A percentile compares a stretch with the other conserved stretches of the same genome.
Conservation (phyloP, 768 basidiomycete genomes). For the Trametes cubensis region DNA sequence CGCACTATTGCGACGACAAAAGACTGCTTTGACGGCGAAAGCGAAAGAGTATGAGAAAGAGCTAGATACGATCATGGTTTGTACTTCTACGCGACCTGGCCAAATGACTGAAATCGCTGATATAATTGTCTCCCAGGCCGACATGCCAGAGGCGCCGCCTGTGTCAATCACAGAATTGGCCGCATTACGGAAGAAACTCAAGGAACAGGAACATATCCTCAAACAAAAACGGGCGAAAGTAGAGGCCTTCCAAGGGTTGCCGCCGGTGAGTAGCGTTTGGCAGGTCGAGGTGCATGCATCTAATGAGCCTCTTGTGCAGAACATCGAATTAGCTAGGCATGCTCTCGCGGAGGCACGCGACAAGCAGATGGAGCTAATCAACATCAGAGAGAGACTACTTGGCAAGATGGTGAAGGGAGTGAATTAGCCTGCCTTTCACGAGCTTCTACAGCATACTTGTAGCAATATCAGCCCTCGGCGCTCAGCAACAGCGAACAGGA, state of each 20-base stretch:
- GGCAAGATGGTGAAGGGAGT: slow-evolving; percentile 50
- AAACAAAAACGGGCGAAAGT: slow-evolving; percentile 48
- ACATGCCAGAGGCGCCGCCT: slow-evolving; percentile 35
- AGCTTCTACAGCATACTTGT: too few species aligned
- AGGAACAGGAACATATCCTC: slow-evolving; percentile 40
- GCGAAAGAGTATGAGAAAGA: slow-evolving; percentile 51
- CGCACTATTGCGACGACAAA: slow-evolving; percentile 41
- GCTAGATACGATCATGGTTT: slow-evolving; percentile 40
- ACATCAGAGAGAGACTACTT: slow-evolving; percentile 50
- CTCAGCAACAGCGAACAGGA: too few species aligned
- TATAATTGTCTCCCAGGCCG: slow-evolving; percentile 31
- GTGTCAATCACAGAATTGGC: slow-evolving; percentile 44
- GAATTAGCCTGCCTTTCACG: background rate
- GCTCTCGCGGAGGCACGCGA: slow-evolving; percentile 45
- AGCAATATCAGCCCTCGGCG: too few species aligned
- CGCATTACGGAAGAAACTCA: slow-evolving; percentile 43
- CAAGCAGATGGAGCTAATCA: slow-evolving; percentile 49
- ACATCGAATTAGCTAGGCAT: slow-evolving; percentile 48
- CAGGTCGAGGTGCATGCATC: background rate
- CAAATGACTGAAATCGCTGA: too few species aligned
- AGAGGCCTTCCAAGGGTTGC: slow-evolving; percentile 51
- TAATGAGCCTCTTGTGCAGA: slow-evolving; percentile 33
- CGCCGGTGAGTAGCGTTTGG: slow-evolving; percentile 42
- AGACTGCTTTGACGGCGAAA: slow-evolving; percentile 46
- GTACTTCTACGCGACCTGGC: background rate